These are phyloP conservation scores for Gleditsia sinensis DNA, from an alignment of 306 rosid species.

Conservation along the genomic window DNA sequence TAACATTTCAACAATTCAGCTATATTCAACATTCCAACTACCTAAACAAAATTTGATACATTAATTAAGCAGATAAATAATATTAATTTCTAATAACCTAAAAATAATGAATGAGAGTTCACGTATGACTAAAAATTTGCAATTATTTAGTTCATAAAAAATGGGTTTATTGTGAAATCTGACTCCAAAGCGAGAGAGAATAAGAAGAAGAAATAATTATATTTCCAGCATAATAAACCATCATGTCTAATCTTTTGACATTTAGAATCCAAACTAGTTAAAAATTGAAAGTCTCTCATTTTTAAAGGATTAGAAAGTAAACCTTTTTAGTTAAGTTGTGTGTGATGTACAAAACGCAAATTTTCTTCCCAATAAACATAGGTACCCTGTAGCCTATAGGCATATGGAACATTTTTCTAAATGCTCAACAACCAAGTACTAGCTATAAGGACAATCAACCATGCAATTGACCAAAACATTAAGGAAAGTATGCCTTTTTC, in stretches of 20 bases:
- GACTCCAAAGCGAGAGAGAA: too few relatives aligned
- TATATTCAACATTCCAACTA: too few relatives aligned
- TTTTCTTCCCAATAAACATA: background rate
- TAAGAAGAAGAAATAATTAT: too few relatives aligned
- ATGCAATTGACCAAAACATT: conserved; percentile 14
- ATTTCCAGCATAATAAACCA: too few relatives aligned
- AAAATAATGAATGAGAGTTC: too few relatives aligned
- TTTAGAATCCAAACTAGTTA: too few relatives aligned
- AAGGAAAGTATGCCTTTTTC: background rate
- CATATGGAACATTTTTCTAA: background rate
- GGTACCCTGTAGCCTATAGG: background rate
- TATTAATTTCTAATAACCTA: too few relatives aligned
- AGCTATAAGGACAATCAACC: conserved; percentile 8
- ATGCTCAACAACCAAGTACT: conserved; percentile 16
- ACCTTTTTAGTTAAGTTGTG: background rate
- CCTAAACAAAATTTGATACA: conserved; percentile 1
- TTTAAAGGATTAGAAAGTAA: background rate
- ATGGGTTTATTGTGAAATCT: too few relatives aligned
- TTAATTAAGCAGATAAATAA: too few relatives aligned
- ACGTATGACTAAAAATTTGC: too few relatives aligned
- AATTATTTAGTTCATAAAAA: too few relatives aligned
- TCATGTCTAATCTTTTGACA: too few relatives aligned
- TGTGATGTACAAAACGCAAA: background rate
- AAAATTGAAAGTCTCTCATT: background rate
- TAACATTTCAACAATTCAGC: background rate